Base-by-base conservation (phyloP, 2,329 filamentous ascomycete species). In the Beauveria bassiana region DNA sequence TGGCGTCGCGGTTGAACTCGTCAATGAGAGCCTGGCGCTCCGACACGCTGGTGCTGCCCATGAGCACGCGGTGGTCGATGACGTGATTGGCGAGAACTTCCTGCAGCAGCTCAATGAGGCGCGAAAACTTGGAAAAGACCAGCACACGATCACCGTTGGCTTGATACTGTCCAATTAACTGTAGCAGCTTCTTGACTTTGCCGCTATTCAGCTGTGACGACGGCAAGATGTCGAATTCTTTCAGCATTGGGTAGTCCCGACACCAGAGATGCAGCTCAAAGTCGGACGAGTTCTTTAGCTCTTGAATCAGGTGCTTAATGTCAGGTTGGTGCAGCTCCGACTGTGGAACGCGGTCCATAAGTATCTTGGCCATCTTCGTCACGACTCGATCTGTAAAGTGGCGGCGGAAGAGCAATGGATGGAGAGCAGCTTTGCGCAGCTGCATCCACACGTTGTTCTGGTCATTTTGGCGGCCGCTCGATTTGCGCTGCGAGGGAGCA, bases 81-180 rank as follows among this genome's bases (percentile, higher is more conserved):
- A 81, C 80, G 18, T 90, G 80, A 0, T 85, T 85, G 54, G 89
- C 84, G 10, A 99, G 80, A 0, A 96, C 91, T 68, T 90, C 86
- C 65, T 92, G 88, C 0, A 99, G 80, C 61, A 99, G 92, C 73
- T 97, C 90, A 74, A 98, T 89, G 60, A 96, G 88, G 66, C 91
- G 88, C 7, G 91, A 91, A 73, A 98, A 99, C 68, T 96, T 92
- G 51, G 89, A 96, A 76, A 99, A 99, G 26, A 99, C 86, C 2
- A 99, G 81, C 1, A 90, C 87, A 4, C 93, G 87, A 71, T 97
- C 93, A 3, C 93, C 93, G 58, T 91, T 92, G 63, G 82, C 77
- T 66, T 87, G 87, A 74, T 91, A 97, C 16, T 81, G 75, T 12
- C 80, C 78, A 1, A 99, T 80, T 14, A 99, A 81, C 67, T 89